Base-by-base conservation (phyloP, 805 yeast species). In the Candida boleticola region DNA sequence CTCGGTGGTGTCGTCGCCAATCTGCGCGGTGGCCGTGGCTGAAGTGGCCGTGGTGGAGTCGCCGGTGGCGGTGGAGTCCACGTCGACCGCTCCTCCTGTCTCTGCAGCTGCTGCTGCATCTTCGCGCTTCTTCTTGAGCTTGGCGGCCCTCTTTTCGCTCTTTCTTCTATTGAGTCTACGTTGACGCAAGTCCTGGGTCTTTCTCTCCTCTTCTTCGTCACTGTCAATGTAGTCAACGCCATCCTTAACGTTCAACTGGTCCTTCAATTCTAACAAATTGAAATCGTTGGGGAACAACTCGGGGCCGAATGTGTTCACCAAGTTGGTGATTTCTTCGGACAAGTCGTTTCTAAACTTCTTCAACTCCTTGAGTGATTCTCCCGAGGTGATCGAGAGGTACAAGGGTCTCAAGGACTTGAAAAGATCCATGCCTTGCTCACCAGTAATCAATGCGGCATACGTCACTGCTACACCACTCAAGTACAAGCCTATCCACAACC, bases 351-450 rank as follows among this genome's bases (percentile, higher is more conserved):
- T 74, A 39, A 78, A 72, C 21, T 68, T 63, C 52, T 86, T 82
- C 50, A 93, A 68, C 44, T 81, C 76, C 33, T 61, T 59, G 38
- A 84, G 67, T 1, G 82, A 76, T 16, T 75, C 64, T 31, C 85
- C 83, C 19, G 80, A 72, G 9, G 76, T 76, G 16, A 85, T 60
- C 2, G 86, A 79, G 21, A 84, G 60, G 63, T 84, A 85, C 33
- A 92, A 66, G 1, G 98, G 97, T 50, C 89, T 76, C 42, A 92
- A 66, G 3, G 95, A 83, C 58, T 89, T 89, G 60, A 85, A 76
- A 37, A 86, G 74, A 58, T 92, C 98, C 81, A 88, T 76, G 27
- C 99, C 99, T 45, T 82, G 85, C 57, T 93, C 99, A 41, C 99
- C 98, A 44, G 89, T 80, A 21, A 88, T 73, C 51, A 93, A 73